A percentile compares a stretch with the other conserved stretches of the same genome.
phyloP scores from a whole-genome alignment of 495 filamentous ascomycete genomes.

The Penicillium verhagenii region DNA sequence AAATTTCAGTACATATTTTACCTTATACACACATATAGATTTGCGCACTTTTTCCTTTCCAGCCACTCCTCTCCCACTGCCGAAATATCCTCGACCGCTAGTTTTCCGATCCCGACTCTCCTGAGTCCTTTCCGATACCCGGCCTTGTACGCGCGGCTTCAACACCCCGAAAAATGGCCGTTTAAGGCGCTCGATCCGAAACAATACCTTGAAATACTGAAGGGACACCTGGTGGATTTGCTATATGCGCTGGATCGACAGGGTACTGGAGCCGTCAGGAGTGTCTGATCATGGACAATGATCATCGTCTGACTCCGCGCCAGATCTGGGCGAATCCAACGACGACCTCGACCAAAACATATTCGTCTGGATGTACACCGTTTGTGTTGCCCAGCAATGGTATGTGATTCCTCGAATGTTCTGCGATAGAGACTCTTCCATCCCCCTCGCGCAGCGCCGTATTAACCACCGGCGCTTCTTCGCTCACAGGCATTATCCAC shows the following conservation, averaged over 20 bases:
- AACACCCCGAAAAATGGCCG: conserved; percentile 16
- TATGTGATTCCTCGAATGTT: conserved; percentile 22
- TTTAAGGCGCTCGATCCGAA: conserved; percentile 1
- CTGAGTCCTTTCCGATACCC: not conserved
- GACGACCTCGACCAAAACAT: conserved; percentile 36
- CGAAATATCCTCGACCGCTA: not conserved
- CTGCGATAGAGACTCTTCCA: no score
- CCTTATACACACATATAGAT: no score
- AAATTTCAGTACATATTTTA: not conserved
- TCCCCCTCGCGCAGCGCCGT: not conserved
- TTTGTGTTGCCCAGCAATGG: conserved; percentile 59
- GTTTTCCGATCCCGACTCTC: not conserved
- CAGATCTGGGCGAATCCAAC: conserved; percentile 55
- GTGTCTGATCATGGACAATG: conserved; percentile 39
- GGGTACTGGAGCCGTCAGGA: conserved; percentile 21
- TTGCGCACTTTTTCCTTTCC: not conserved
- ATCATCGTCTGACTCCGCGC: conserved; percentile 39
- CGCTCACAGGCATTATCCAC: conserved; percentile 49
- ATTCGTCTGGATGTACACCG: conserved; percentile 55
- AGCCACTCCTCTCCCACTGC: not conserved
- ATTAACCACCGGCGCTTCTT: not conserved
- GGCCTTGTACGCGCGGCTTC: not conserved
- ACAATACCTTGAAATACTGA: not conserved
- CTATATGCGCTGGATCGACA: conserved; percentile 26
- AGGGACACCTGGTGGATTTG: conserved; percentile 9